Evolutionary conservation across 2,329 filamentous ascomycete genomes (phyloP), one percentile per base, ranked within the genome.

Genomic region (Coniochaeta ligniaria): DNA sequence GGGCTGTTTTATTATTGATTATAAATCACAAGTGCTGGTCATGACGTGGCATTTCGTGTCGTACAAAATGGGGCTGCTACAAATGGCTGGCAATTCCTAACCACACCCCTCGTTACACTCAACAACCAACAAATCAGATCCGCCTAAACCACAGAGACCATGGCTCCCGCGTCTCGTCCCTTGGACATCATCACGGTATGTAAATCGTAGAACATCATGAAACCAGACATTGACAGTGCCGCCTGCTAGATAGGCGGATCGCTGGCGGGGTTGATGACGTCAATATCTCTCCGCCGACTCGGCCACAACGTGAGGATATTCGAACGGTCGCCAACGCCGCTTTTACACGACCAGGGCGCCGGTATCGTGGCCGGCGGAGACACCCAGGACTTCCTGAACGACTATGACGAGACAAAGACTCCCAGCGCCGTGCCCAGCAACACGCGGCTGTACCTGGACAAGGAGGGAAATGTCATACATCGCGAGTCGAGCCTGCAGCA

Each of bases 361-460:
- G 78, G 78, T 2, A 76, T 80, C 28, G 77, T 80, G 0, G 78
- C 78, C 0, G 76, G 78, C 0, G 73, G 74, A 9, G 74, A 79
- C 55, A 74, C 73, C 0, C 73, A 76, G 24, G 69, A 70, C 6
- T 78, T 78, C 64, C 74, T 80, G 65, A 63, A 72, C 50, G 64
- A 70, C 14, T 77, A 79, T 62, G 75, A 77, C 57, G 70, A 70
- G 26, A 72, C 72, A 59, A 68, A 74, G 5, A 67, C 72, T 12
- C 69, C 68, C 0, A 68, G 72, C 4, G 67, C 70, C 0, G 71
- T 74, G 24, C 63, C 59, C 0, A 74, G 72, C 1, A 60, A 65
- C 14, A 64, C 68, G 33, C 63, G 73, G 9, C 72, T 74, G 59
- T 75, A 75, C 60, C 69, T 75, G 31, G 63, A 74, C 59, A 68